Conservation (phyloP, 2,329 filamentous ascomycete genomes). For the Ceratocystis ficicola region DNA sequence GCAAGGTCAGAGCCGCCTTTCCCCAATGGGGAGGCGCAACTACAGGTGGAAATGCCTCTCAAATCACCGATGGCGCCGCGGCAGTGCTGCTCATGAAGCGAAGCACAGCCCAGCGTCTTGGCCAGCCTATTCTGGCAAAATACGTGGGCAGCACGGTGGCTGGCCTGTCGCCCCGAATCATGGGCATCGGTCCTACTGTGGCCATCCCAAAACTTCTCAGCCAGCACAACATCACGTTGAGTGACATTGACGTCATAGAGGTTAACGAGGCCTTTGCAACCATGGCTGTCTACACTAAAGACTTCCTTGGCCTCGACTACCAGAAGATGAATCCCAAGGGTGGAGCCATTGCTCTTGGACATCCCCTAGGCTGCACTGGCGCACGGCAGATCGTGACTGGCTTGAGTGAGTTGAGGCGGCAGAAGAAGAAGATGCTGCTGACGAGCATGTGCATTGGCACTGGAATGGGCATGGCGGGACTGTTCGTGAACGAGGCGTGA, state of each 20-base stretch:
- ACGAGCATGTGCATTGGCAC: slow-evolving; percentile 81
- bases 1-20: slow-evolving; percentile 84
- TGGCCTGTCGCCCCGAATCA: slow-evolving; percentile 82
- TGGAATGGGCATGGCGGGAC: slow-evolving; percentile 55
- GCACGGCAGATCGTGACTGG: slow-evolving; percentile 78
- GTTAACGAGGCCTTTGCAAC: slow-evolving; percentile 96
- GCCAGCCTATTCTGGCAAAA: slow-evolving; percentile 87
- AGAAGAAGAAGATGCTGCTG: slow-evolving; percentile 80
- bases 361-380: slow-evolving; percentile 70
- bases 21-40: slow-evolving; percentile 75
- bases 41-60: slow-evolving; percentile 86
- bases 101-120: slow-evolving; percentile 71
- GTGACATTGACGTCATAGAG: slow-evolving; percentile 82
- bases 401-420: slow-evolving; percentile 68
- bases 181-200: slow-evolving; percentile 78
- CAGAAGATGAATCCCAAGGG: slow-evolving; percentile 71
- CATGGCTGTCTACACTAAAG: slow-evolving; percentile 89
- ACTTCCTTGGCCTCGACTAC: slow-evolving; percentile 57
- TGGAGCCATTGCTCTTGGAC: slow-evolving; percentile 71
- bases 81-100: slow-evolving; percentile 90
- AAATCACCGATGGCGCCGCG: slow-evolving; percentile 88
- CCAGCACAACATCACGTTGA: slow-evolving; percentile 63
- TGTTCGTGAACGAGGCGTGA: slow-evolving; percentile 48
- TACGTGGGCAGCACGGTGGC: slow-evolving; percentile 86
- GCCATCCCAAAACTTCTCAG: slow-evolving; percentile 71